These are phyloP conservation scores for Boletus subcaerulescens DNA, from an alignment of 768 basidiomycete genomes.

Conservation along the genomic window DNA sequence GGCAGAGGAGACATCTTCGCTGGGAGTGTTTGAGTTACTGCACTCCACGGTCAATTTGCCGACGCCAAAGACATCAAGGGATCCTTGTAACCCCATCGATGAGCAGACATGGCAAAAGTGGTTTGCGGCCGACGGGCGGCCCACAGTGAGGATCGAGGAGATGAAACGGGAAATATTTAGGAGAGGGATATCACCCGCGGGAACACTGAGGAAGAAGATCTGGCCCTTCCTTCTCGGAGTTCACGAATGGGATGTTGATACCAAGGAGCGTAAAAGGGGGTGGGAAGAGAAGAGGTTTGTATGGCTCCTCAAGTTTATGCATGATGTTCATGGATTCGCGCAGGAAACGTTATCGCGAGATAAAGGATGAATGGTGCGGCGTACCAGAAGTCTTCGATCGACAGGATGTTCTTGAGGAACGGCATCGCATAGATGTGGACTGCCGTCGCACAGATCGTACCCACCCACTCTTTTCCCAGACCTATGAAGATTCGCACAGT, in stretches of 20 bases:
- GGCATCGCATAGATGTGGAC: slow-evolving; percentile 95
- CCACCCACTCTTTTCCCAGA: slow-evolving; percentile 80
- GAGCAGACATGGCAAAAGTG: slow-evolving; percentile 70
- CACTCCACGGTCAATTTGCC: slow-evolving; percentile 78
- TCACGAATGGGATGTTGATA: slow-evolving; percentile 71
- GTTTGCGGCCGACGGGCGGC: slow-evolving; percentile 72
- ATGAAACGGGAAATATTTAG: slow-evolving; percentile 78
- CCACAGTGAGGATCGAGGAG: slow-evolving; percentile 61
- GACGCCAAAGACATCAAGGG: slow-evolving; percentile 78
- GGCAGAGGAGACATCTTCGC: slow-evolving; percentile 63
- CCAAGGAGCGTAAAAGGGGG: slow-evolving; percentile 52
- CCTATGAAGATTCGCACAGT: slow-evolving; percentile 32
- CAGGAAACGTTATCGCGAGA: slow-evolving; percentile 65
- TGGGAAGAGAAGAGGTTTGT: slow-evolving; percentile 67
- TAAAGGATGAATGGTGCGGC: slow-evolving; percentile 82
- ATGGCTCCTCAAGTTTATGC: neutral
- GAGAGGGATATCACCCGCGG: slow-evolving; percentile 58
- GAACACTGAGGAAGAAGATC: slow-evolving; percentile 61
- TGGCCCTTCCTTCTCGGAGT: slow-evolving; percentile 94
- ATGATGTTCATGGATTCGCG: slow-evolving; percentile 7
- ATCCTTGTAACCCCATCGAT: slow-evolving; percentile 75
- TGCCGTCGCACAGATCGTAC: slow-evolving; percentile 93
- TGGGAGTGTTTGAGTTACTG: slow-evolving; percentile 86
- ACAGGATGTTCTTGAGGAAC: slow-evolving; percentile 80
- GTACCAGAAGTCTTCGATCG: slow-evolving; percentile 79